Conservation (phyloP, 139 green algal species). For the Raphidocelis subcapitata region DNA sequence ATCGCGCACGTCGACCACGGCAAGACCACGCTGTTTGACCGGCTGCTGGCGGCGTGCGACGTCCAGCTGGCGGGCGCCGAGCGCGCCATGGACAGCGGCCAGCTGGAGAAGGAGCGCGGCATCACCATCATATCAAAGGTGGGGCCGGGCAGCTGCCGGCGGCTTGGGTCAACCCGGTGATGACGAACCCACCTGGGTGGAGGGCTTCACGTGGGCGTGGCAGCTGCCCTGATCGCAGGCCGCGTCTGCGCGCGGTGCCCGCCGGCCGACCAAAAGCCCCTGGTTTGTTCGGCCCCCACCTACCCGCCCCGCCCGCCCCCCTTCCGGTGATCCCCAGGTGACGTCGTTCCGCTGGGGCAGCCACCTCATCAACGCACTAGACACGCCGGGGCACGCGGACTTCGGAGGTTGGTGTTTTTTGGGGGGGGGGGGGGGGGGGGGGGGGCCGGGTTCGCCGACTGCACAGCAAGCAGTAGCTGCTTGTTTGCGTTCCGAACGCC, state of each 20-base stretch:
- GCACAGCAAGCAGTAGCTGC: no score
- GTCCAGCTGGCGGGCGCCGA: conserved; percentile 21
- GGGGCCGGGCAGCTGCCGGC: conserved; percentile 51
- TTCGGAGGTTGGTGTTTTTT: no score
- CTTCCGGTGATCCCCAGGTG: conserved; percentile 16
- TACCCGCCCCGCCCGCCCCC: no score
- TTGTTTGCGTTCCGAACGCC: no score
- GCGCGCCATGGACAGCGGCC: conserved; percentile 73
- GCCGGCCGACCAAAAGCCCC: no score
- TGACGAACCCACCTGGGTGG: neutral
- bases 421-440: no score
- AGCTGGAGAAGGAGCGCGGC: conserved; percentile 83
- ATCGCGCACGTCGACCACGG: conserved; percentile 93
- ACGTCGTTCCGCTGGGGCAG: conserved; percentile 46
- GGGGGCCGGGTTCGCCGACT: no score
- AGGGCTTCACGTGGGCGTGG: neutral
- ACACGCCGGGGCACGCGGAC: conserved; percentile 92
- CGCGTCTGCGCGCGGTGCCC: no score
- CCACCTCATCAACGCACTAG: conserved; percentile 81
- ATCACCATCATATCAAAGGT: conserved; percentile 92
- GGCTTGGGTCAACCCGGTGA: neutral
- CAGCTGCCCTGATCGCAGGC: neutral
- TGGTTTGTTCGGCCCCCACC: no score
- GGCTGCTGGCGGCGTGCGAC: conserved; percentile 62
- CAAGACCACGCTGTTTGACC: conserved; percentile 88